Evolutionary conservation across 2,329 filamentous ascomycete species (phyloP), one percentile per base, ranked within the genome.

Genomic region (Arthrobotrys sphaeroides): DNA sequence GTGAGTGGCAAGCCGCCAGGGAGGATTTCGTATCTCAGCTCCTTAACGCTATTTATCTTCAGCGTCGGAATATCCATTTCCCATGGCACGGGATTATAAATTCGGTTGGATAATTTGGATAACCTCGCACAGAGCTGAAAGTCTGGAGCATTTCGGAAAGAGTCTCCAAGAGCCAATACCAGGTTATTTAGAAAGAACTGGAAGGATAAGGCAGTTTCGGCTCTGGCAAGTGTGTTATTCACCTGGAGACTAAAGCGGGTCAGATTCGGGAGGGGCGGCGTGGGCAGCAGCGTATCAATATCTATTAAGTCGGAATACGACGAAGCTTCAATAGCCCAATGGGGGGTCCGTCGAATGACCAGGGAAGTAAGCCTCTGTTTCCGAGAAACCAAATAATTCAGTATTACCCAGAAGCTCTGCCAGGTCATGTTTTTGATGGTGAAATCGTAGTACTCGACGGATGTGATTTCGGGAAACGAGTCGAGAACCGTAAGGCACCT

Each of bases 401-500:
- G n/a, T 24, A 72, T 72, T 2, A 26, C 24, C 67, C 67, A 72
- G 16, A 72, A 72, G 13, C 16, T 28, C 9, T 47, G n/a, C 67
- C 67, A 72, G n/a, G 2, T 18, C 5, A 72, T 28, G 3, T 28
- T 16, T 6, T 36, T 24, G 9, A 70, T 20, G 9, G 22, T 7
- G 5, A 65, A 40, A 24, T 72, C 67, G 38, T 72, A 72, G n/a
- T 72, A 42, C 38, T 72, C 67, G 36, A 72, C 13, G 3, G 22
- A 45, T 33, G 40, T 72, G 18, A 65, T 47, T 9, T 59, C 59
- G 5, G 38, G 22, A 43, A 72, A 72, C 1, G 13, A 16, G 18
- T 55, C 40, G 9, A 72, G 47, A 0, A 72, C 42, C 2, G 18
- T 3, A 43, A 64, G 28, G 16, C 43, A 60, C 6, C 13, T 16